Conservation (phyloP, 2,329 filamentous ascomycete genomes). For the Fusarium sp. region DNA sequence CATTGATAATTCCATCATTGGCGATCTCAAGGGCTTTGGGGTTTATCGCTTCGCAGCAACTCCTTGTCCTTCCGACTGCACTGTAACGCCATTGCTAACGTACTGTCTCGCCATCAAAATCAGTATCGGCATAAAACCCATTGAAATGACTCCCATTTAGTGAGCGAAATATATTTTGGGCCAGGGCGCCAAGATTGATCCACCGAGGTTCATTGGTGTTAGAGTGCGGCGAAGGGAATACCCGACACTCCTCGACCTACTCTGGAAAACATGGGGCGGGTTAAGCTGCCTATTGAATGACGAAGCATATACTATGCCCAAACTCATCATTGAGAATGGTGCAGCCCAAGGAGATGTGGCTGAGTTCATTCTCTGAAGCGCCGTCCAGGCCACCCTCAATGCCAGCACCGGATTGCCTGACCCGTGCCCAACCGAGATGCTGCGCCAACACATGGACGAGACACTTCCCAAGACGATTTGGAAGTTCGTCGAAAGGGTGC, state of each 20-base stretch:
- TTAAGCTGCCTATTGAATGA: background rate
- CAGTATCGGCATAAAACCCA: background rate
- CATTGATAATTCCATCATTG: background rate
- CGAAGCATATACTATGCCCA: background rate
- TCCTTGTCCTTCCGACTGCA: no score
- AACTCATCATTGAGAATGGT: background rate
- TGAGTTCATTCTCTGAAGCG: background rate
- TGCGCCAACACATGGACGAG: background rate
- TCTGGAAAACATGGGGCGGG: background rate
- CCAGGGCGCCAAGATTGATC: no score
- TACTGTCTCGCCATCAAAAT: background rate
- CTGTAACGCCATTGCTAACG: background rate
- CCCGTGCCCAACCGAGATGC: background rate
- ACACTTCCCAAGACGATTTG: background rate
- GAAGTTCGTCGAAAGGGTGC: background rate
- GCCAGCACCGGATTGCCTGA: background rate
- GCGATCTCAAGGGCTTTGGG: background rate
- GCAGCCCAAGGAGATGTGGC: background rate
- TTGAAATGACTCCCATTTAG: background rate
- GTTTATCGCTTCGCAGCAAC: background rate
- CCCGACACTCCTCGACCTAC: background rate
- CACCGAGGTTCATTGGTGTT: no score
- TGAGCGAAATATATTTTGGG: background rate
- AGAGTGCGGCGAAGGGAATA: background rate
- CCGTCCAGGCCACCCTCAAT: background rate